Conservation (phyloP, 148 eudicot species). For the Talinum fruticosum region DNA sequence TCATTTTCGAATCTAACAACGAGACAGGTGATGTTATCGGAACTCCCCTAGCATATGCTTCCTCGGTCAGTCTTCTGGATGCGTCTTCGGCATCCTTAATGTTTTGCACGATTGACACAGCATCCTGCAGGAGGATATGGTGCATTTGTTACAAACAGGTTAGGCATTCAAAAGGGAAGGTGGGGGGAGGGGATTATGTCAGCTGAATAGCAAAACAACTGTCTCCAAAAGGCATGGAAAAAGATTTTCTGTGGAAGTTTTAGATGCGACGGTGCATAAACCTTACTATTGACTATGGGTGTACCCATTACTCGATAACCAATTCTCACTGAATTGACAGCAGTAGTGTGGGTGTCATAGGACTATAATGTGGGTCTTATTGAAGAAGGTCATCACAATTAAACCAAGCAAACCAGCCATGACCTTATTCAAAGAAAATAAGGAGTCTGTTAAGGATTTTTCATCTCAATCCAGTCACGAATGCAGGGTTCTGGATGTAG, state of each 20-base stretch:
- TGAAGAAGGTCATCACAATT: background rate
- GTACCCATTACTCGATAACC: background rate
- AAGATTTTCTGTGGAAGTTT: no score
- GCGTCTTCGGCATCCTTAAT: constrained; percentile 69
- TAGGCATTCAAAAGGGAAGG: no score
- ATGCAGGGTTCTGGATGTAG: background rate
- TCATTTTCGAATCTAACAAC: constrained; percentile 55
- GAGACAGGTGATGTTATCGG: constrained; percentile 77
- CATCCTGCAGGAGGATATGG: constrained; percentile 47
- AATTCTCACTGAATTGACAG: background rate
- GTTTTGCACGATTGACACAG: constrained; percentile 57
- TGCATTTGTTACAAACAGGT: background rate
- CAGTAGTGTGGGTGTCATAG: background rate
- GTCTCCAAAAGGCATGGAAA: background rate
- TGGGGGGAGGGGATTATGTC: no score
- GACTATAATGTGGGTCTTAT: background rate
- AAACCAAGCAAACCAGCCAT: background rate
- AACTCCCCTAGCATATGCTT: constrained; percentile 68
- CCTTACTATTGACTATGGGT: background rate
- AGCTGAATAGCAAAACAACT: no score
- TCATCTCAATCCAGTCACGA: background rate
- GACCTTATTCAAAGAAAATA: background rate
- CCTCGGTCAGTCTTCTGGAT: constrained; percentile 57
- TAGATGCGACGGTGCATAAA: no score
- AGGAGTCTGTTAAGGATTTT: background rate